These are phyloP conservation scores for Acanthamoeba healyi DNA, from an alignment of 208 protist species.

Conservation along the genomic window DNA sequence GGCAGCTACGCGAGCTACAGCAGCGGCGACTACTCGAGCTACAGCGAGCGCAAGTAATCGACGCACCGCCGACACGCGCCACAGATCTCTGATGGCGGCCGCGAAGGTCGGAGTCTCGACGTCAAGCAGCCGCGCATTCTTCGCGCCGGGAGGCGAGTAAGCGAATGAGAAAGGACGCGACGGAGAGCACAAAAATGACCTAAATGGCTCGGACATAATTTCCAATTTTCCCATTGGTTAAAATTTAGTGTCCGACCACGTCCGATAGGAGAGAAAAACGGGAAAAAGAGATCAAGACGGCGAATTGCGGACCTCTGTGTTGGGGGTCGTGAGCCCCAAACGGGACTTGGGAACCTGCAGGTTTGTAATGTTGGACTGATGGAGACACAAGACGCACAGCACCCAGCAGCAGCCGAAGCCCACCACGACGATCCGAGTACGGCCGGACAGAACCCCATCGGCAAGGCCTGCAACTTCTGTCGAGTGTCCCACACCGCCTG, in stretches of 20 bases:
- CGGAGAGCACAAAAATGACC: not conserved
- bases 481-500: slow-evolving; percentile 11
- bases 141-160: no score
- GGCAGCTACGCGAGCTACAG: not conserved
- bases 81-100: no score
- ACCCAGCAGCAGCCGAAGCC: not conserved
- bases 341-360: no score
- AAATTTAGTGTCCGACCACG: not conserved
- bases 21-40: not conserved
- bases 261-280: not conserved
- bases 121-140: no score
- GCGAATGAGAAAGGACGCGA: not conserved
- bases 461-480: slow-evolving; percentile 56
- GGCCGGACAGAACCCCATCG: not conserved
- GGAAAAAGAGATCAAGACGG: not conserved
- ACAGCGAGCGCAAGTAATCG: not conserved
- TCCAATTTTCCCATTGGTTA: not conserved
- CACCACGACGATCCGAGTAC: not conserved
- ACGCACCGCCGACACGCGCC: no score
- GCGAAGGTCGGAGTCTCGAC: no score
- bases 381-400: not conserved
- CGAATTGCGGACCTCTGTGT: no score
- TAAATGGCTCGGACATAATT: no score
- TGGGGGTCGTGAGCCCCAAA: no score
- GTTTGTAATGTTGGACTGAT: not conserved